Percentiles rank a stretch among this genome's conserved stretches.
phyloP scores from a whole-genome alignment of 1,284 basidiomycete species.

The Trichosporon faecale region DNA sequence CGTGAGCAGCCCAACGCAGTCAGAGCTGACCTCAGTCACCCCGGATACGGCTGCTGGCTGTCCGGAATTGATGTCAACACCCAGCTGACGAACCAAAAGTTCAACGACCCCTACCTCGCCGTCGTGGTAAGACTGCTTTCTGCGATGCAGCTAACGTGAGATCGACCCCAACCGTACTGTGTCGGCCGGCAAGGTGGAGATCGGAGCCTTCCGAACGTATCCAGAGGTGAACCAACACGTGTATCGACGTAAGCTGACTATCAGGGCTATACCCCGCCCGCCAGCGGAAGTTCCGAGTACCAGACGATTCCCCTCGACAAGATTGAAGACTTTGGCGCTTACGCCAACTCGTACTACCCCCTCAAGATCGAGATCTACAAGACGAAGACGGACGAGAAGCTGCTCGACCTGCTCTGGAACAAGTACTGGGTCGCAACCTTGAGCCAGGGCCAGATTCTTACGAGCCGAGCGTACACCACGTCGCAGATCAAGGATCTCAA shows the following conservation, averaged over 20 bases:
- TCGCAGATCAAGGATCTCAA: conserved; percentile 84
- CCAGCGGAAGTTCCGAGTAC: conserved; percentile 68
- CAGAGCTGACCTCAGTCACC: conserved; percentile 59
- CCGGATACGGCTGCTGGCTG: conserved; percentile 95
- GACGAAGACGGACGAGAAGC: conserved; percentile 74
- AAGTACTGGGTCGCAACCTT: conserved; percentile 99
- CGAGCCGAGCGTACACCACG: conserved; percentile 89
- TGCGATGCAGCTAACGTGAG: conserved; percentile 51
- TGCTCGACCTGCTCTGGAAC: conserved; percentile 92
- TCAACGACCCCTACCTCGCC: conserved; percentile 93
- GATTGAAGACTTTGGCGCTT: conserved; percentile 96
- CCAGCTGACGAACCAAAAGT: conserved; percentile 90
- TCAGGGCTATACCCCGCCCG: conserved; percentile 73
- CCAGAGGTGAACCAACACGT: conserved; percentile 62
- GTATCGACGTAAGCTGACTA: neutral
- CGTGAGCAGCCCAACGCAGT: conserved; percentile 44
- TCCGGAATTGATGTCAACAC: conserved; percentile 96
- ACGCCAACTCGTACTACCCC: conserved; percentile 94
- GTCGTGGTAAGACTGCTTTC: conserved; percentile 70
- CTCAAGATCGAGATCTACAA: conserved; percentile 95
- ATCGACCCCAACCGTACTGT: conserved; percentile 98
- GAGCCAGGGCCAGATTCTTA: conserved; percentile 82
- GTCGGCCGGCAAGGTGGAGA: conserved; percentile 95
- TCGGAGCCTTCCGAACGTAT: conserved; percentile 95
- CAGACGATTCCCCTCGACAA: conserved; percentile 91